These are phyloP conservation scores for Iris macrosiphon DNA, from an alignment of 106 monocot species.

Conservation along the genomic window DNA sequence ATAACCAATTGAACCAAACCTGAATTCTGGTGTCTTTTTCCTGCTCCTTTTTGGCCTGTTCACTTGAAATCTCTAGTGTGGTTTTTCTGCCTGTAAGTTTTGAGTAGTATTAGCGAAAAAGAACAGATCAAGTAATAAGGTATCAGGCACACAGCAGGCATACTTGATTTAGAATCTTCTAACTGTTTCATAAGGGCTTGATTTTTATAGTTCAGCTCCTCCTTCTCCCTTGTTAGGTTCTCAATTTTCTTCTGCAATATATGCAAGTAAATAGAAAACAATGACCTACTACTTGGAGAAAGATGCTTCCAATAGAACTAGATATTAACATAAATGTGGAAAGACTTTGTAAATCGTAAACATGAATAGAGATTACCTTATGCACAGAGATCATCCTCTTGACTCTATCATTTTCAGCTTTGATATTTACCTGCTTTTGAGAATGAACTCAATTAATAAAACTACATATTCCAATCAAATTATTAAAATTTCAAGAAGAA, in stretches of 20 bases:
- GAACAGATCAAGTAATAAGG: neutral
- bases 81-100: constrained; percentile 36
- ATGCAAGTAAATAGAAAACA: neutral
- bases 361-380: constrained; percentile 30
- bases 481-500: neutral
- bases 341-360: too few relatives aligned
- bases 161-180: constrained; percentile 75
- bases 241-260: constrained; percentile 48
- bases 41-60: constrained; percentile 51
- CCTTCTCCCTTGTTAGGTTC: constrained; percentile 48
- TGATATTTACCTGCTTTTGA: constrained; percentile 37
- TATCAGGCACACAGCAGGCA: neutral
- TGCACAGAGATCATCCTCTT: constrained; percentile 18
- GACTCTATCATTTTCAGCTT: constrained; percentile 54
- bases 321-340: too few relatives aligned
- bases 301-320: too few relatives aligned
- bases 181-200: constrained; percentile 56
- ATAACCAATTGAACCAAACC: constrained; percentile 11
- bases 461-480: neutral
- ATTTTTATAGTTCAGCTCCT: constrained; percentile 55
- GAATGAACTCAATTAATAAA: neutral
- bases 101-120: neutral
- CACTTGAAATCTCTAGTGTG: constrained; percentile 28
- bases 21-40: constrained; percentile 85
- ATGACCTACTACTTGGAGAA: too few relatives aligned